Base-by-base conservation (phyloP, 2,329 filamentous ascomycete genomes). In the Aspergillus uvarum region DNA sequence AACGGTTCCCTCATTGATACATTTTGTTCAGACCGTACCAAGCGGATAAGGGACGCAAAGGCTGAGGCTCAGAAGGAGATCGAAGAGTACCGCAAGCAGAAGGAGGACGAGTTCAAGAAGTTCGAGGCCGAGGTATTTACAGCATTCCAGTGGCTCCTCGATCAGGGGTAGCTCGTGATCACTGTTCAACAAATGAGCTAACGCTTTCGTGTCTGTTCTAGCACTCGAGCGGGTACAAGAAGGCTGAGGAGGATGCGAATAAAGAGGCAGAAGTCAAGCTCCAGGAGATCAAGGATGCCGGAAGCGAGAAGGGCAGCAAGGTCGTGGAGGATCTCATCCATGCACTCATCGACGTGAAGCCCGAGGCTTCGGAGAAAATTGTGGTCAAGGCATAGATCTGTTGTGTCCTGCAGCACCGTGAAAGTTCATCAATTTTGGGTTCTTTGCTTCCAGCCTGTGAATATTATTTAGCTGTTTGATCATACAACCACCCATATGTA, bases 61-160 rank as follows among this genome's bases (percentile, higher is more conserved):
- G 88, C 91, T 74, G 95, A 99, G 80, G 95, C 95, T 64, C 96
- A 97, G 81, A 96, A 96, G 81, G 94, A 99, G 78, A 96, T 99
- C 73, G 91, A 96, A 67, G 89, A 92, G 59, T 98, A 99, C 83
- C 87, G 88, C 76, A 86, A 88, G 72, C 81, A 89, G 70, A 99
- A 97, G 82, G 95, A 99, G 73, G 85, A 90, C 38, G 94, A 98
- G 79, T 98, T 92, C 82, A 94, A 95, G 83, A 89, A 90, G 75
- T 98, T 96, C 72, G 92, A 98, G 82, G 85, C 91, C 65, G 85
- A 91, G 85, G 87, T 89, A 73, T 72, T 72, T 60, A 38, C 26
- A n/a, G 16, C 16, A 16, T 16, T 19, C 16, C 38, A 19, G 6
- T 44, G 38, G 38, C 16, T 16, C 1, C 38, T 7, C 16, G 38